Conservation (phyloP, 2,329 filamentous ascomycete genomes). For the Calonectria montana region DNA sequence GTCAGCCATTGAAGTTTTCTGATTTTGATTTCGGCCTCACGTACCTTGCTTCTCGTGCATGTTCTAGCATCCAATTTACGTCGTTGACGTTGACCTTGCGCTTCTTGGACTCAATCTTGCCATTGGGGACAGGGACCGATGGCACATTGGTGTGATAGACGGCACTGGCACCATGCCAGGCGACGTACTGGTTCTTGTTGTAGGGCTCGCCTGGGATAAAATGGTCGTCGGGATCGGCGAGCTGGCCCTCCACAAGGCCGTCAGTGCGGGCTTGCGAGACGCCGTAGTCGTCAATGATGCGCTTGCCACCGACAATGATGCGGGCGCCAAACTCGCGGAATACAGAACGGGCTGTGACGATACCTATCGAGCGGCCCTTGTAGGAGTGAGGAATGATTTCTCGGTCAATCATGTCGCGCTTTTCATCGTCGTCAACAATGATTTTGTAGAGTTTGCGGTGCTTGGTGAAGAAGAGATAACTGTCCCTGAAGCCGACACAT, state of each 20-base stretch:
- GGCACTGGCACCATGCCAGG: constrained; percentile 96
- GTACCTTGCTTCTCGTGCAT: constrained; percentile 90
- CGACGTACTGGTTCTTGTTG: constrained; percentile 98
- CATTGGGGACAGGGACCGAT: constrained; percentile 78
- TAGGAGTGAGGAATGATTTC: constrained; percentile 98
- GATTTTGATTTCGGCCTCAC: constrained; percentile 13
- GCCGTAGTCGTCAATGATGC: constrained; percentile 90
- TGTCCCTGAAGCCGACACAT: constrained; percentile 97
- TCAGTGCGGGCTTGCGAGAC: constrained; percentile 79
- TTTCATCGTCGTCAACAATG: constrained; percentile 97
- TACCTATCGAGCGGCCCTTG: constrained; percentile 96
- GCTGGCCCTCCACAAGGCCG: constrained; percentile 85
- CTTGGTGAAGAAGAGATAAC: constrained; percentile 98
- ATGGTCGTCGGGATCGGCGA: constrained; percentile 90
- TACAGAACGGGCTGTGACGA: constrained; percentile 95
- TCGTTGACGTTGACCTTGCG: constrained; percentile 89
- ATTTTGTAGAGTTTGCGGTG: constrained; percentile 97
- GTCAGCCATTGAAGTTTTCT: constrained; percentile 13
- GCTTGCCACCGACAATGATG: constrained; percentile 91
- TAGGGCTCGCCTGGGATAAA: constrained; percentile 85
- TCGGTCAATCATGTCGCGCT: constrained; percentile 93
- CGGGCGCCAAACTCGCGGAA: constrained; percentile 96
- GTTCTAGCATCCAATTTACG: constrained; percentile 96
- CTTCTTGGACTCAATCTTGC: constrained; percentile 85
- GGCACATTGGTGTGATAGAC: constrained; percentile 91